Conservation (phyloP, 2,329 filamentous ascomycete genomes). For the Trichoderma cornu-damae region DNA sequence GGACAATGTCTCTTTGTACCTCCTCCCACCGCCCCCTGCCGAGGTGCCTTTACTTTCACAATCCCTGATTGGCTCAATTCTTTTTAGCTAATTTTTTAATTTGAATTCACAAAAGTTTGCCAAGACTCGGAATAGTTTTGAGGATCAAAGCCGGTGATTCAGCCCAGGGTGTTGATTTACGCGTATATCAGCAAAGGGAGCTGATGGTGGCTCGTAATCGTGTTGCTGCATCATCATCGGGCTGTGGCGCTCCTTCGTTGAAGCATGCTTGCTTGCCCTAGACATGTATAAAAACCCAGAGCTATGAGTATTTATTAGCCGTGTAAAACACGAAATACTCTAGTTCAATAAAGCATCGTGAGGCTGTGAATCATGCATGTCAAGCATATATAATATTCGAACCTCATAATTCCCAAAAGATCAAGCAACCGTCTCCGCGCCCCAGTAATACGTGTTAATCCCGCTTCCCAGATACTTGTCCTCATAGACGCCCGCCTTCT, state of each 20-base stretch:
- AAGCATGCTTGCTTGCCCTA: background rate
- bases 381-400: no score
- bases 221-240: background rate
- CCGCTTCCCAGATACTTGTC: constrained; percentile 46
- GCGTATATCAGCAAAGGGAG: no score
- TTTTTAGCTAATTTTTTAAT: background rate
- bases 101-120: background rate
- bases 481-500: constrained; percentile 40
- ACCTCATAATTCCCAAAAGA: no score
- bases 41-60: no score
- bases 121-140: background rate
- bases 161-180: no score
- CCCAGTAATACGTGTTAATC: constrained; percentile 55
- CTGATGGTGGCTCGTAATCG: constrained; percentile 1
- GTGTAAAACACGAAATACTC: no score
- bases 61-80: background rate
- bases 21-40: no score
- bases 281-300: background rate
- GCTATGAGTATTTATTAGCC: background rate
- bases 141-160: no score
- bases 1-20: background rate
- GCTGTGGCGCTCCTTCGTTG: background rate
- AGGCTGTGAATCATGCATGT: no score
- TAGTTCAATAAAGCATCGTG: no score
- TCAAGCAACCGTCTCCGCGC: constrained; percentile 27